Conservation (phyloP, 495 filamentous ascomycete species). For the Hyaloscypha variabilis region DNA sequence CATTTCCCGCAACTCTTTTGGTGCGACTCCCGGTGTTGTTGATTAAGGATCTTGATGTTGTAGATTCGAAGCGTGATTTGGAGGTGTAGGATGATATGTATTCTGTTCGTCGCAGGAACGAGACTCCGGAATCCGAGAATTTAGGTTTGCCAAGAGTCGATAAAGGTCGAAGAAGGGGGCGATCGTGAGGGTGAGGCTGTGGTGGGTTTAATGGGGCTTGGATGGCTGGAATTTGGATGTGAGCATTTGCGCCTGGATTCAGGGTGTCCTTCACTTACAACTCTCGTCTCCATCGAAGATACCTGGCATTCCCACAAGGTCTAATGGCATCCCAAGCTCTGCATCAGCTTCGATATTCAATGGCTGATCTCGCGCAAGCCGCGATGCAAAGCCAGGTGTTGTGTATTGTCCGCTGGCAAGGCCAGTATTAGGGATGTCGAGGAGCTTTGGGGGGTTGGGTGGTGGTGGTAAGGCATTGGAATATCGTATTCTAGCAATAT, state of each 20-base stretch:
- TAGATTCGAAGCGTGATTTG: constrained; percentile 33
- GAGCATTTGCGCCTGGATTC: constrained; percentile 17
- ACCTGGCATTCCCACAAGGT: constrained; percentile 90
- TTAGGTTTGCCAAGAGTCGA: constrained; percentile 80
- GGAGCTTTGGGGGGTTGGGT: constrained; percentile 90
- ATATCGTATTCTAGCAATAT: constrained; percentile 92
- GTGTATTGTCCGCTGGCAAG: constrained; percentile 82
- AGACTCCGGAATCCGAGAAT: constrained; percentile 66
- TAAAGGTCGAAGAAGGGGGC: constrained; percentile 76
- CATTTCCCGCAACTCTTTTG: constrained; percentile 21
- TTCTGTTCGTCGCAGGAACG: constrained; percentile 94
- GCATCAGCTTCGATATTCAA: constrained; percentile 96
- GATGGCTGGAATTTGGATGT: constrained; percentile 62
- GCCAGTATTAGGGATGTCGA: constrained; percentile 93
- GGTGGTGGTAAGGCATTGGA: constrained; percentile 93
- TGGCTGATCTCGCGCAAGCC: constrained; percentile 86
- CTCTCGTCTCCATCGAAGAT: constrained; percentile 95
- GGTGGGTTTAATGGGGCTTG: constrained; percentile 71
- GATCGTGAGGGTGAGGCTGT: constrained; percentile 77
- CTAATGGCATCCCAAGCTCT: constrained; percentile 95
- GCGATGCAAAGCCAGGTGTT: constrained; percentile 81
- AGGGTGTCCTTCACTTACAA: constrained; percentile 61
- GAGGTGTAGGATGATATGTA: constrained; percentile 69
- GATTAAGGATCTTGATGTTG: constrained; percentile 29
- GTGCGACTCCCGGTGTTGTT: constrained; percentile 22